Base-by-base conservation (phyloP, 2,329 filamentous ascomycete genomes). In the Podosphaera aphanis region DNA sequence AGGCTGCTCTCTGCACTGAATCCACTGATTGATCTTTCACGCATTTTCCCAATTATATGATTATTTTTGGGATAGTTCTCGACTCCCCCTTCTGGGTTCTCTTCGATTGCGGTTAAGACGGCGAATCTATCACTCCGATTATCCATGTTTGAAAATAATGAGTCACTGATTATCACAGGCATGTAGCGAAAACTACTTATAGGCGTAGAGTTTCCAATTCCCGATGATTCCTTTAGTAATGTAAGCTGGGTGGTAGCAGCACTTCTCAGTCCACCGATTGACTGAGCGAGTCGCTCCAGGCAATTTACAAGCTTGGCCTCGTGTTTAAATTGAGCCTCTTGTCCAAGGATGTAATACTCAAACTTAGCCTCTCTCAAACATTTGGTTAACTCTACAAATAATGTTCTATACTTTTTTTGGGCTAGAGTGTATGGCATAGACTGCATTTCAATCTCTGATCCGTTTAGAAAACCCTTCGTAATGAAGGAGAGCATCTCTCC, bases 231-330 rank as follows among this genome's bases (percentile, higher is more conserved):
- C 49, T 77, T 77, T 29, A 93, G 67, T 27, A 95, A 69, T 15
- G 79, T 73, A 57, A 95, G 93, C 56, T 98, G 88, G 19, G 85
- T 86, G 48, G 80, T 73, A 21, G 90, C 83, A 29, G 90, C 85
- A 65, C 85, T 93, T 52, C 85, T 73, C 56, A 98, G 65, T 6
- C 88, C 90, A 59, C 88, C 86, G 51, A 94, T 79, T 52, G 84
- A 85, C 59, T 94, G 86, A 3, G 83, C 78, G 23, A 95, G 69
- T 41, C 74, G 77, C 59, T 93, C 83, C 55, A 95, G 73, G 52
- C 83, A 88, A 56, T 83, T 79, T 39, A 88, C 80, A 3, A 95
- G 70, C 20, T 73, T 76, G 51, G 79, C 78, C 56, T 94, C 83
- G 2, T 92, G 69, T 33, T 71, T 69, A 59, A 92, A 92, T 50